Conservation (phyloP, 2,329 filamentous ascomycete genomes). For the Monosporascus sp. region DNA sequence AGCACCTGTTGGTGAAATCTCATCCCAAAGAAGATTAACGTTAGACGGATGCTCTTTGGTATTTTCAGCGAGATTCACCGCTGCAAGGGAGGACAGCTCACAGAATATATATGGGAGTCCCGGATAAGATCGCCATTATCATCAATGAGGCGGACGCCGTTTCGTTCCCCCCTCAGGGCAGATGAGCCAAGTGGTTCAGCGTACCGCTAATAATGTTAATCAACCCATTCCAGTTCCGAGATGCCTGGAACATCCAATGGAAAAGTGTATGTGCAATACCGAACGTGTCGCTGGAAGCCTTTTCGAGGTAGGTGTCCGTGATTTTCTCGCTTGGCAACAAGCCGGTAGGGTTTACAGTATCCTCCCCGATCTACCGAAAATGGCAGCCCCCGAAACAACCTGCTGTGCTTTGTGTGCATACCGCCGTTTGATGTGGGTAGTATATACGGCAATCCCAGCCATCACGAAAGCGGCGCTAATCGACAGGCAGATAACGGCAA, state of each 20-base stretch:
- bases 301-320: conserved; percentile 69
- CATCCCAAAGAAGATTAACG: conserved; percentile 68
- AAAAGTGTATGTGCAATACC: conserved; percentile 68
- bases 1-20: conserved; percentile 63
- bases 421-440: conserved; percentile 45
- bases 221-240: conserved; percentile 69
- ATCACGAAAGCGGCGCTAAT: conserved; percentile 57
- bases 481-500: conserved; percentile 67
- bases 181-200: conserved; percentile 59
- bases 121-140: conserved; percentile 53
- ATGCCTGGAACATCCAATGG: conserved; percentile 81
- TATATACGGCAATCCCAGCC: conserved; percentile 48
- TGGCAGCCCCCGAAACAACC: conserved; percentile 53
- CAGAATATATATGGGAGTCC: conserved; percentile 72
- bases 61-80: conserved; percentile 64
- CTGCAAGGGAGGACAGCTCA: conserved; percentile 77
- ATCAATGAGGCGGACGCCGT: conserved; percentile 40
- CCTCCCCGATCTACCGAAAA: conserved; percentile 62
- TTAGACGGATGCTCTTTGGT: conserved; percentile 58
- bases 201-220: conserved; percentile 65
- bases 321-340: conserved; percentile 69
- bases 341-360: conserved; percentile 65
- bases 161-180: conserved; percentile 35
- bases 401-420: conserved; percentile 57
- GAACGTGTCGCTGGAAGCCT: conserved; percentile 68